Evolutionary conservation across 2,329 filamentous ascomycete genomes (phyloP).

Genomic region (Fusarium sambucinum): DNA sequence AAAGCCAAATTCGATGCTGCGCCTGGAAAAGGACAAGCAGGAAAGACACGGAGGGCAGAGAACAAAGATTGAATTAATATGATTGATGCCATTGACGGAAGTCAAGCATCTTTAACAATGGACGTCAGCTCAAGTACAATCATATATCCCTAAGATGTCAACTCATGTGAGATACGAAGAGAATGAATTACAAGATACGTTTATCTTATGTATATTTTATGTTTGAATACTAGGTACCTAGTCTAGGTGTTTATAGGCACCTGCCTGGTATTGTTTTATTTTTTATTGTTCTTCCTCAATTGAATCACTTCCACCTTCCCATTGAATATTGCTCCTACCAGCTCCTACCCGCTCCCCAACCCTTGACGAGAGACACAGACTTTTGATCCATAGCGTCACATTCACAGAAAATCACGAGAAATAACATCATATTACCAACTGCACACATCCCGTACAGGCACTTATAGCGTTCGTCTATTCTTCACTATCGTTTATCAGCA

Average conservation of each 20-base stretch:
- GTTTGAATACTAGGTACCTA: too few relatives aligned
- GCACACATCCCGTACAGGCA: too few relatives aligned
- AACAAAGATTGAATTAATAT: background rate
- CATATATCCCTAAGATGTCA: background rate
- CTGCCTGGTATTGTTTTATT: background rate
- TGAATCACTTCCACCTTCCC: background rate
- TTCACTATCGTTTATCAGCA: background rate
- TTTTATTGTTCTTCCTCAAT: background rate
- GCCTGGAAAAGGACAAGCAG: conserved; percentile 56
- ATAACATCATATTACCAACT: background rate
- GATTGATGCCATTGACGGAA: background rate
- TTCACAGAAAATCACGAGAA: background rate
- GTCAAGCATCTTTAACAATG: background rate
- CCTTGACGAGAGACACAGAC: background rate
- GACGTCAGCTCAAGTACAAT: background rate
- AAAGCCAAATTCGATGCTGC: conserved; percentile 62
- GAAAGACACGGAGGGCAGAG: conserved; percentile 7
- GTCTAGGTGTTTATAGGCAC: too few relatives aligned
- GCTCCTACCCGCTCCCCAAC: background rate
- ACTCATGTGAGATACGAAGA: background rate
- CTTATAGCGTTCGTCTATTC: background rate
- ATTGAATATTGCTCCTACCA: background rate
- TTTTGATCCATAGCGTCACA: background rate
- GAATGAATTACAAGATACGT: background rate
- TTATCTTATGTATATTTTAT: background rate